Evolutionary conservation across 805 yeast genomes (phyloP), one percentile per base, ranked within the genome.

Genomic region (Priceomyces melissophilus): DNA sequence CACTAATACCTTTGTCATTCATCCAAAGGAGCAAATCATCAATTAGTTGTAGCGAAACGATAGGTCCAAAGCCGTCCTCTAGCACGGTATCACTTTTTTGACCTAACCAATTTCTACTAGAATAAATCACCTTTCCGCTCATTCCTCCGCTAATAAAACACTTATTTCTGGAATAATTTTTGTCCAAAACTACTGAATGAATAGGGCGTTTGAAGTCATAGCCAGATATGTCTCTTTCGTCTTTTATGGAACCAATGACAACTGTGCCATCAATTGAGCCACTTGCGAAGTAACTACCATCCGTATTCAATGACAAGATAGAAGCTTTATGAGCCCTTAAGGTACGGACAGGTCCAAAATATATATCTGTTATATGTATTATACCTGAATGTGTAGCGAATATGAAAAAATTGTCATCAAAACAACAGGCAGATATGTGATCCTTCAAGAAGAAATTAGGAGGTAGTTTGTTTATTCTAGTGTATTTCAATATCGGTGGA

Each of bases 241-340:
- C 85, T 1, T 48, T 43, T 1, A 87, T 65, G 2, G 89, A 76
- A 0, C 96, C 93, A 3, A 88, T 76, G 1, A 88, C 88, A 0
- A 91, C 84, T 0, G 96, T 85, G 0, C 99, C 99, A 57, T 93
- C 99, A 69, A 91, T 82, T 0, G 97, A 88, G 0, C 90, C 96
- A 0, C 95, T 82, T 0, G 93, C 95, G 44, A 93, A 79, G 53
- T 74, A 79, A 7, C 62, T 62, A 0, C 95, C 93, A 54, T 87
- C 95, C 1, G 84, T 73, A 40, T 81, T 78, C 0, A 88, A 71
- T 0, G 87, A 78, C 32, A 90, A 63, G 2, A 93, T 77, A 0
- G 96, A 87, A 0, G 97, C 89, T 35, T 87, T 72, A 54, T 95
- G 96, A 1, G 91, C 89, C 50, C 87, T 78, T 45, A 87, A 75